Conservation (phyloP, 176 grass and related monocot species). For the Pontederia crassipes region DNA sequence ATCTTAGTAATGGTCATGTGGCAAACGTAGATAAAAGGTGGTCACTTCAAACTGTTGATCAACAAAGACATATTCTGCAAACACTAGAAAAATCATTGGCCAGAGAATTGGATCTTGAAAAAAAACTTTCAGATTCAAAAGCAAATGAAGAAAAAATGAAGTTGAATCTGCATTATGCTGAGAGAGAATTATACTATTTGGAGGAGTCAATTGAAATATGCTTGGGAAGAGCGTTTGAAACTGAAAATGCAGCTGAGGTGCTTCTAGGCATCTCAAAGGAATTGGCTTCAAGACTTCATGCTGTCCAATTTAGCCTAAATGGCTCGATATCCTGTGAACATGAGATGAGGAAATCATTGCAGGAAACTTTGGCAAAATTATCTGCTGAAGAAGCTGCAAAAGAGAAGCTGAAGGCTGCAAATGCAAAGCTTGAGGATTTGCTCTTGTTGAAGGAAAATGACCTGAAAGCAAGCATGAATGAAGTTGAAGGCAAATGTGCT, state of each 20-base stretch:
- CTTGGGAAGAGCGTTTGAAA: slow-evolving; percentile 40
- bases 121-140: slow-evolving; percentile 58
- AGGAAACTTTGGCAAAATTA: slow-evolving; percentile 22
- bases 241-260: slow-evolving; percentile 60
- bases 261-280: slow-evolving; percentile 55
- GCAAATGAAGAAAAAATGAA: slow-evolving; percentile 50
- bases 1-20: slow-evolving; percentile 36
- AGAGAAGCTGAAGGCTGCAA: slow-evolving; percentile 14
- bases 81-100: slow-evolving; percentile 85
- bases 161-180: slow-evolving; percentile 33
- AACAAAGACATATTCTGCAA: slow-evolving; percentile 63
- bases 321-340: slow-evolving; percentile 23
- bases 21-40: slow-evolving; percentile 24
- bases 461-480: slow-evolving; percentile 1
- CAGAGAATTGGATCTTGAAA: slow-evolving; percentile 83
- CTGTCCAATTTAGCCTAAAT: slow-evolving; percentile 26
- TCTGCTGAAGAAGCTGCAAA: slow-evolving; percentile 20
- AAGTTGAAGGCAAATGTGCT: slow-evolving; percentile 13
- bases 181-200: slow-evolving; percentile 50
- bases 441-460: slow-evolving; percentile 17
- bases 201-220: slow-evolving; percentile 49
- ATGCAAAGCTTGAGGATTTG: not conserved
- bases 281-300: slow-evolving; percentile 34
- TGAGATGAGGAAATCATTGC: slow-evolving; percentile 32
- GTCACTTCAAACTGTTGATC: slow-evolving; percentile 33